A percentile compares a stretch with the other conserved stretches of the same genome.
These are phyloP conservation scores for Geranium incanum DNA, from an alignment of 441 rosid genomes.

Conservation along the genomic window DNA sequence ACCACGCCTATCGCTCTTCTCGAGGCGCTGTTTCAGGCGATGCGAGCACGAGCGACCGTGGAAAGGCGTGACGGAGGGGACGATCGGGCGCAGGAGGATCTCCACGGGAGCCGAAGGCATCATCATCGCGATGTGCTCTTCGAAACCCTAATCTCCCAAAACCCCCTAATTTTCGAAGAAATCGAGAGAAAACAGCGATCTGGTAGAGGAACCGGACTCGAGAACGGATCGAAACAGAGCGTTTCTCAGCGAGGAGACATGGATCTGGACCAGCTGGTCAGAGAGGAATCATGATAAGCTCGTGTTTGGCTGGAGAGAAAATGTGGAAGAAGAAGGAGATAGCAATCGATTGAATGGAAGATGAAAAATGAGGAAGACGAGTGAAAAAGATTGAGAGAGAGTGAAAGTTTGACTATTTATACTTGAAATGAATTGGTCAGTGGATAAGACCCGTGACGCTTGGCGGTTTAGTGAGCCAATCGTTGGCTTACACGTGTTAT, in stretches of 20 bases:
- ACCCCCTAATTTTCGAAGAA: conserved; percentile 19
- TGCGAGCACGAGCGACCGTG: conserved; percentile 54
- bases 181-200: conserved; percentile 13
- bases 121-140: conserved; percentile 48
- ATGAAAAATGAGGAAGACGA: not conserved
- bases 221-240: not conserved
- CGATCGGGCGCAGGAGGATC: conserved; percentile 29
- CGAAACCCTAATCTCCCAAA: conserved; percentile 42
- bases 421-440: not conserved
- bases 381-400: not conserved
- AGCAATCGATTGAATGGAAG: not conserved
- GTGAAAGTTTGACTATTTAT: not conserved
- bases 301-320: conserved; percentile 5
- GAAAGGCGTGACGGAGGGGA: conserved; percentile 47
- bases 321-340: not conserved
- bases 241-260: not conserved
- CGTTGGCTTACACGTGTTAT: not conserved
- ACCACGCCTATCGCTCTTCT: conserved; percentile 89
- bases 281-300: not conserved
- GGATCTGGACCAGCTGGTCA: not conserved
- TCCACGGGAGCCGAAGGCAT: conserved; percentile 68
- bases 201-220: not conserved
- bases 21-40: conserved; percentile 66
- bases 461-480: not conserved
- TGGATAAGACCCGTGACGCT: not conserved